A percentile compares a stretch with the other conserved stretches of the same genome.
These are phyloP conservation scores for Trifolium subterraneum DNA, from an alignment of 306 rosid species.

Conservation along the genomic window DNA sequence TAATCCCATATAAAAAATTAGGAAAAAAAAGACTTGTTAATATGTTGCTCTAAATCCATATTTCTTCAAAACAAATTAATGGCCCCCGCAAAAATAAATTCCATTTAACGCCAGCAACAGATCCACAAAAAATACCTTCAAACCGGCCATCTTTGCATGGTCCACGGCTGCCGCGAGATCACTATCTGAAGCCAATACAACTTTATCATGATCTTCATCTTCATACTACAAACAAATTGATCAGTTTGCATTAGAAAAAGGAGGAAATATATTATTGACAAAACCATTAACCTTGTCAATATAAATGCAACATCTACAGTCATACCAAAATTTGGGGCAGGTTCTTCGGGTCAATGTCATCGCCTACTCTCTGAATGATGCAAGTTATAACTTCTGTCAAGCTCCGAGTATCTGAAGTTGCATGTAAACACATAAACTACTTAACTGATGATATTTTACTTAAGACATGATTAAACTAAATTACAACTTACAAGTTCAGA, in stretches of 20 bases:
- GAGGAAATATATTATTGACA: not conserved
- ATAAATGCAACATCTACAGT: constrained; percentile 27
- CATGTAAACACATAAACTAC: constrained; percentile 43
- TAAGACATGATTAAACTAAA: not conserved
- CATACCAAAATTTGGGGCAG: constrained; percentile 89
- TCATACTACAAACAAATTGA: constrained; percentile 68
- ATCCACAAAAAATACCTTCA: constrained; percentile 66
- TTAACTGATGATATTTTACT: constrained; percentile 34
- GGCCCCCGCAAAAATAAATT: not conserved
- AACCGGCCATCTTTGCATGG: constrained; percentile 84
- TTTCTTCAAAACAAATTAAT: constrained; percentile 24
- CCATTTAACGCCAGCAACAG: constrained; percentile 1
- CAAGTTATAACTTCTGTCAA: constrained; percentile 76
- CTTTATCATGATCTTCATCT: constrained; percentile 90
- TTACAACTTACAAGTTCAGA: not conserved
- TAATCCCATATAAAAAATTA: not conserved
- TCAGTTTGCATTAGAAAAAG: constrained; percentile 32
- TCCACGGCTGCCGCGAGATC: constrained; percentile 93
- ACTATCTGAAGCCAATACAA: constrained; percentile 82
- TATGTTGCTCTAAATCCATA: constrained; percentile 3
- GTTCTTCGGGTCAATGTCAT: constrained; percentile 70
- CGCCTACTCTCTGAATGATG: constrained; percentile 79
- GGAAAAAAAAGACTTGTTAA: not conserved
- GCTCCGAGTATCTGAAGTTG: constrained; percentile 71
- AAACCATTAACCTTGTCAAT: constrained; percentile 4